Percentiles rank a stretch among this genome's conserved stretches.
Conservation (phyloP, 257 asterid genomes). For the Marsdenia floribunda region DNA sequence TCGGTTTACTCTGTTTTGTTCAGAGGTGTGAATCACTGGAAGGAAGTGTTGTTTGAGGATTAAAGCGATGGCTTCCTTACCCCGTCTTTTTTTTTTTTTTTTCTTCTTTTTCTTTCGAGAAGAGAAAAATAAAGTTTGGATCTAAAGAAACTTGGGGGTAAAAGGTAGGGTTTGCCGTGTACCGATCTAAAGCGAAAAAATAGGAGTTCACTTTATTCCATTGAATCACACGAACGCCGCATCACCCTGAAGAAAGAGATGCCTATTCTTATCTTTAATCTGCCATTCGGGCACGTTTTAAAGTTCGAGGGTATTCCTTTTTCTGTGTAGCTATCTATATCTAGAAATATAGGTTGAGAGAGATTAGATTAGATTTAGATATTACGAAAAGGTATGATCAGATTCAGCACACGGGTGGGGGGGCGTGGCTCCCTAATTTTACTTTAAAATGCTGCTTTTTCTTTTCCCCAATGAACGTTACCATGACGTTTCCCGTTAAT, state of each 20-base stretch:
- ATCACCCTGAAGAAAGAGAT: constrained; percentile 26
- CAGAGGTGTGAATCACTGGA: neutral
- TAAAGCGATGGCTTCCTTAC: neutral
- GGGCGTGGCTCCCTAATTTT: neutral
- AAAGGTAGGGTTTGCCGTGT: neutral
- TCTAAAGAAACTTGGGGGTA: constrained; percentile 14
- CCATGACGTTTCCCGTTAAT: neutral
- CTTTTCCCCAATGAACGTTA: neutral
- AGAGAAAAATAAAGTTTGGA: neutral
- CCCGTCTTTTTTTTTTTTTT: too few relatives aligned
- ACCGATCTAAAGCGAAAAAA: constrained; percentile 4
- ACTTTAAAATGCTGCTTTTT: constrained; percentile 8
- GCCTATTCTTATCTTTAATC: constrained; percentile 8
- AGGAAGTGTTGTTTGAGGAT: neutral
- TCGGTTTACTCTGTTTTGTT: neutral
- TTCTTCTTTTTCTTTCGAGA: too few relatives aligned
- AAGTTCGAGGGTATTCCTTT: constrained; percentile 13
- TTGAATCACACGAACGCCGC: constrained; percentile 24
- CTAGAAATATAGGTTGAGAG: neutral
- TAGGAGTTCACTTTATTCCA: constrained; percentile 28
- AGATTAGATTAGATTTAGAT: neutral
- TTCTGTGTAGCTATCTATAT: constrained; percentile 17
- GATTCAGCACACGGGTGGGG: constrained; percentile 31
- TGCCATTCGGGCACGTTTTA: constrained; percentile 18
- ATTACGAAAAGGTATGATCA: constrained; percentile 10